Base-by-base conservation (phyloP, 805 yeast species). In the Wickerhamiella australiensis region DNA sequence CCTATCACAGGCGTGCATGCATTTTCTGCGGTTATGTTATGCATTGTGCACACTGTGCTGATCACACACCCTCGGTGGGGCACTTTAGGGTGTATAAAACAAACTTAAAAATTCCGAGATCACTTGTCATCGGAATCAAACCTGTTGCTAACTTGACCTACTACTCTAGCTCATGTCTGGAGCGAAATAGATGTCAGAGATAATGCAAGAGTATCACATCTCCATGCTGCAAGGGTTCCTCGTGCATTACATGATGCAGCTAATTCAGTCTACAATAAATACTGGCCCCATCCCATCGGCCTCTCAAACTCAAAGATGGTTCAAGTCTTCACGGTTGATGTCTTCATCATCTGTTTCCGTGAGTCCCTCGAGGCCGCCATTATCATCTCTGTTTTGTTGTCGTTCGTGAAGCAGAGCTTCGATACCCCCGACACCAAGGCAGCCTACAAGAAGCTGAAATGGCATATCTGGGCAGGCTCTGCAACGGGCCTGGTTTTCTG, bases 331-430 rank as follows among this genome's bases (percentile, higher is more conserved):
- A 77, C 80, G 46, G 62, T 66, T 22, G 62, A 77, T 58, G 80
- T 87, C 54, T 87, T 86, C 73, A 85, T 87, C 68, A 82, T 88
- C 57, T 92, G 87, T 52, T 82, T 90, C 66, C 82, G 98, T 74
- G 98, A 90, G 71, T 72, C 94, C 47, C 71, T 90, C 55, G 98
- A 90, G 69, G 98, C 97, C 17, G 80, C 87, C 49, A 76, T 90
- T 57, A 83, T 90, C 56, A 82, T 92, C 54, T 86, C 97, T 7
- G 96, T 90, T 44, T 72, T 90, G 55, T 73, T 90, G 51, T 94
- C 97, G 31, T 90, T 90, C 70, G 73, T 88, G 58, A 85, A 86
- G 67, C 96, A 86, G 68, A 83, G 95, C 54, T 74, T 88, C 57
- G 95, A 84, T 40, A 68, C 68, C 7, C 60, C 69, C 5, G 54